Percentiles rank a stretch among this genome's conserved stretches.
phyloP scores from a whole-genome alignment of 495 filamentous ascomycete species.

The Penicillium psychrofluorescens region DNA sequence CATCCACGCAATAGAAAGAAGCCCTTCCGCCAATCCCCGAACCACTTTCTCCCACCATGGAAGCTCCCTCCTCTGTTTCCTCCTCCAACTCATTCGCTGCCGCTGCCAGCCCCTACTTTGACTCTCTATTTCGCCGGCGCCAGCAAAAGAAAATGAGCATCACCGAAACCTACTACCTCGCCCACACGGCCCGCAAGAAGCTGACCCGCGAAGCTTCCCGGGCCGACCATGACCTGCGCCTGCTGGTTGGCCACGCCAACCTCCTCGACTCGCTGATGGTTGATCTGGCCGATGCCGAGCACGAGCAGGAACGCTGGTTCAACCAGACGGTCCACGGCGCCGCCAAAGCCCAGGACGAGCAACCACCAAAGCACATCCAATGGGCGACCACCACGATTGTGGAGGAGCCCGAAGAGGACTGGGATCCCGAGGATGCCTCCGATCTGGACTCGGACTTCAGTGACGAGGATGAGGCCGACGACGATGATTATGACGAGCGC shows the following conservation, averaged over 20 bases:
- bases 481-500: slow-evolving; percentile 45
- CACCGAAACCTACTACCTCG: slow-evolving; percentile 95
- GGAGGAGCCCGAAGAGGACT: slow-evolving; percentile 68
- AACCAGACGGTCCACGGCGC: slow-evolving; percentile 85
- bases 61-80: slow-evolving; percentile 10
- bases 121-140: slow-evolving; percentile 28
- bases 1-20: too few relatives aligned
- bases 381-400: slow-evolving; percentile 69
- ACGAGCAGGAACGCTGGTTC: slow-evolving; percentile 97
- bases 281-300: slow-evolving; percentile 88
- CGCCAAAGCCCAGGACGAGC: slow-evolving; percentile 44
- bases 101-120: slow-evolving; percentile 25
- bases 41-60: slow-evolving; percentile 11
- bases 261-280: slow-evolving; percentile 94
- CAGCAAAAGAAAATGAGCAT: slow-evolving; percentile 83
- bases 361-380: slow-evolving; percentile 64
- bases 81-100: slow-evolving; percentile 3
- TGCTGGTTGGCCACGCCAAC: slow-evolving; percentile 95
- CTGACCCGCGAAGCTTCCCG: slow-evolving; percentile 83
- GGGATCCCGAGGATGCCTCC: slow-evolving; percentile 56
- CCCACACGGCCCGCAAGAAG: slow-evolving; percentile 92
- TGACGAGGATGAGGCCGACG: slow-evolving; percentile 57
- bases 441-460: slow-evolving; percentile 46
- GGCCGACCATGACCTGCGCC: slow-evolving; percentile 86
- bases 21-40: neutral